These are phyloP conservation scores for Termitomyces sp. DNA, from an alignment of 1,284 basidiomycete genomes.

Conservation along the genomic window DNA sequence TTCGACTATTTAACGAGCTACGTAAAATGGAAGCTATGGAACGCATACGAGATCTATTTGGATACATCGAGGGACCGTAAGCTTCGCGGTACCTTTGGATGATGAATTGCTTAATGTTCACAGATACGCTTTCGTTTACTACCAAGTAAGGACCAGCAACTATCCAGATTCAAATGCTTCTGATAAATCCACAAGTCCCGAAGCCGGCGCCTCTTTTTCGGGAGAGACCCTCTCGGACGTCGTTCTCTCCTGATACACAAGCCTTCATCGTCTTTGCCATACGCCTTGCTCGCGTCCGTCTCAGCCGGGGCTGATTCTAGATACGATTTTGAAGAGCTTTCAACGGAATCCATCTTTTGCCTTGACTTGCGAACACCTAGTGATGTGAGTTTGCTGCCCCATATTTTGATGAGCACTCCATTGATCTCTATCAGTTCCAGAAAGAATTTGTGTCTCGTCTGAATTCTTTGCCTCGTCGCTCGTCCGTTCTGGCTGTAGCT, in stretches of 20 bases:
- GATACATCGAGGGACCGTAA: conserved; percentile 82
- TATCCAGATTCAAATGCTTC: conserved; percentile 8
- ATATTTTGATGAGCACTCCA: neutral
- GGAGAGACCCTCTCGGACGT: conserved; percentile 86
- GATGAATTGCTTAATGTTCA: conserved; percentile 1
- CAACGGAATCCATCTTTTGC: conserved; percentile 53
- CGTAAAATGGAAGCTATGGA: conserved; percentile 32
- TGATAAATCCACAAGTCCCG: conserved; percentile 31
- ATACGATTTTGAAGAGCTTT: conserved; percentile 57
- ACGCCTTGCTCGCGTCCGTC: conserved; percentile 62
- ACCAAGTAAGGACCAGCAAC: conserved; percentile 46
- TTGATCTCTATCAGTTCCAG: conserved; percentile 2
- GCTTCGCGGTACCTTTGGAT: conserved; percentile 29
- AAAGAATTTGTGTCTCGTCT: conserved; percentile 6
- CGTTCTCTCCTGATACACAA: conserved; percentile 78
- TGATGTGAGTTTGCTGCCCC: neutral
- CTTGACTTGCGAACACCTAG: conserved; percentile 34
- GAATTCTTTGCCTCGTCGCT: conserved; percentile 21
- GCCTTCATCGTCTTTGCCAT: conserved; percentile 42
- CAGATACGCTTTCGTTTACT: conserved; percentile 84
- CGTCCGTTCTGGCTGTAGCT: conserved; percentile 12
- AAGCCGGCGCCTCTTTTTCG: conserved; percentile 63
- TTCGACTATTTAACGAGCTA: conserved; percentile 56
- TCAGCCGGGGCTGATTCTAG: conserved; percentile 43
- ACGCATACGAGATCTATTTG: conserved; percentile 48